Evolutionary conservation across 2,329 filamentous ascomycete genomes (phyloP).

Genomic region (Neofusicoccum cordaticola): DNA sequence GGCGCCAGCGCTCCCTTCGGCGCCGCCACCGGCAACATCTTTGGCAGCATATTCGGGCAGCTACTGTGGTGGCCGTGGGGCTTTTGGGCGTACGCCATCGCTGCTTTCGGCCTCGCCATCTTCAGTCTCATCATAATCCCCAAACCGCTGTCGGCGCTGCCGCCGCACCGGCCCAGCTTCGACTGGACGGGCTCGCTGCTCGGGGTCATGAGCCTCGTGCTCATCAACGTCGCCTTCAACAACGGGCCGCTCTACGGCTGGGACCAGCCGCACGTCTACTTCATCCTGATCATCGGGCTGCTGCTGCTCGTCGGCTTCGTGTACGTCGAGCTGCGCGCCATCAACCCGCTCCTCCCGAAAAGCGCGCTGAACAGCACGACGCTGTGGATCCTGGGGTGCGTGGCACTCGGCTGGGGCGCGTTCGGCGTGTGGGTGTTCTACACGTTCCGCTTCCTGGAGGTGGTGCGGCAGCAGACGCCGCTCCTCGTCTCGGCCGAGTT

Average conservation of each 20-base stretch:
- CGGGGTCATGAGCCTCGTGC: constrained; percentile 26
- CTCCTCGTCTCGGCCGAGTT: constrained; percentile 34
- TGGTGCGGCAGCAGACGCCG: constrained; percentile 31
- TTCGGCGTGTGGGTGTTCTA: constrained; percentile 39
- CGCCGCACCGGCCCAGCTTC: constrained; percentile 22
- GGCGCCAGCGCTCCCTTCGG: constrained; percentile 37
- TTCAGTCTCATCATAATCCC: constrained; percentile 23
- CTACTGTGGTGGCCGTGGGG: constrained; percentile 34
- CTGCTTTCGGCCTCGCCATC: constrained; percentile 19
- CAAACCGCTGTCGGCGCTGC: constrained; percentile 19
- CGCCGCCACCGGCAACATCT: constrained; percentile 34
- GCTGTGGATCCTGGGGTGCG: constrained; percentile 27
- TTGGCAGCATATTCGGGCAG: constrained; percentile 33
- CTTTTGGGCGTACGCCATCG: constrained; percentile 26
- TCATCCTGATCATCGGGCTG: constrained; percentile 29
- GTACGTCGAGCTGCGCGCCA: constrained; percentile 29
- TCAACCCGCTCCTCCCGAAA: constrained; percentile 29
- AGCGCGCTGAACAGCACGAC: constrained; percentile 29
- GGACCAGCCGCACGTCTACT: constrained; percentile 27
- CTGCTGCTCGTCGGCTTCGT: constrained; percentile 25
- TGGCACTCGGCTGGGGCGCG: constrained; percentile 29
- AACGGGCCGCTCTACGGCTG: constrained; percentile 29
- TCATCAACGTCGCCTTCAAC: constrained; percentile 32
- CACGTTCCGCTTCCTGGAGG: constrained; percentile 33
- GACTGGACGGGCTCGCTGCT: constrained; percentile 27